phyloP scores from a whole-genome alignment of 2,329 filamentous ascomycete genomes.

The Neobulgaria alba region DNA sequence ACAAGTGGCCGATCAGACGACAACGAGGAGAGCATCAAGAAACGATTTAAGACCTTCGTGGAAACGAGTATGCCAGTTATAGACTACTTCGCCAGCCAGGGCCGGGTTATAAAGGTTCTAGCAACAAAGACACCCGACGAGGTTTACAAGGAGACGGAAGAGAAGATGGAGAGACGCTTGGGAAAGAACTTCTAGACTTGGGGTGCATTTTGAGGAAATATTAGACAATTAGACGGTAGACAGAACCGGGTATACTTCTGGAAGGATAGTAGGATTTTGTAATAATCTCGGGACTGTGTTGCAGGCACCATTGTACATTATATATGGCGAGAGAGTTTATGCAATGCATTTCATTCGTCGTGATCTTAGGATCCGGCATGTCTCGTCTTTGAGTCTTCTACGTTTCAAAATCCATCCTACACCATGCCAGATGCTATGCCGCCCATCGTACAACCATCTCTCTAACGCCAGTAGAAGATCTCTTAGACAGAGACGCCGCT shows the following conservation, averaged over 20 bases:
- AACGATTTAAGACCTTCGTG: slow-evolving; percentile 88
- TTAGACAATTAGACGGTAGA: neutral
- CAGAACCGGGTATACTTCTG: too few relatives aligned
- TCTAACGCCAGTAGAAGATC: slow-evolving; percentile 19
- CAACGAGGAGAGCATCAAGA: slow-evolving; percentile 91
- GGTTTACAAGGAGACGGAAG: slow-evolving; percentile 47
- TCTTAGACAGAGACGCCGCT: slow-evolving; percentile 7
- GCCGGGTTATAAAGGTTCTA: slow-evolving; percentile 71
- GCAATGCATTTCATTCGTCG: slow-evolving; percentile 15
- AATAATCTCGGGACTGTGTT: neutral
- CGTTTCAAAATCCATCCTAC: slow-evolving; percentile 15
- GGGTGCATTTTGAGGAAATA: too few relatives aligned
- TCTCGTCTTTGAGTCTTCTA: slow-evolving; percentile 6
- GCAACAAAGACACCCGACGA: slow-evolving; percentile 59
- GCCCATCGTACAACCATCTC: slow-evolving; percentile 22
- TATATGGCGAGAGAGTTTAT: slow-evolving; percentile 5
- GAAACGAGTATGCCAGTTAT: slow-evolving; percentile 98
- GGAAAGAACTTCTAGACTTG: slow-evolving; percentile 36
- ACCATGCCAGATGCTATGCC: slow-evolving; percentile 28
- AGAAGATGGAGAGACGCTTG: slow-evolving; percentile 41
- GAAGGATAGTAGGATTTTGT: neutral
- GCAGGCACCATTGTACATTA: neutral
- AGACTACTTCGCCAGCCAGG: slow-evolving; percentile 68
- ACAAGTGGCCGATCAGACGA: slow-evolving; percentile 88
- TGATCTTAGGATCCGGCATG: slow-evolving; percentile 1